phyloP scores from a whole-genome alignment of 2,329 filamentous ascomycete species.

The Ophiocordyceps camponoti-leonardi region DNA sequence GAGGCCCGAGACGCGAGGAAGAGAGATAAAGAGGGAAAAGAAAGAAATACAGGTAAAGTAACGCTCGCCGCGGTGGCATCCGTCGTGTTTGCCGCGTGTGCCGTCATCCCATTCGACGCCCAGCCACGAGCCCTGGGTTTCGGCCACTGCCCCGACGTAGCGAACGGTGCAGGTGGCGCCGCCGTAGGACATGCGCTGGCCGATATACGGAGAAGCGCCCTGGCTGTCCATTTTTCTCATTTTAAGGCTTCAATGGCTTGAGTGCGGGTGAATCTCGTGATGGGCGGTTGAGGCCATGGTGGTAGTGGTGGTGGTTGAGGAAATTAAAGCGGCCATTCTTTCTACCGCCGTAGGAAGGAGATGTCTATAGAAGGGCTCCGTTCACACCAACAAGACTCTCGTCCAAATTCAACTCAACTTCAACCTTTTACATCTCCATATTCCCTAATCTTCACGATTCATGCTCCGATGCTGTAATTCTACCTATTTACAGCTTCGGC shows the following conservation, averaged over 20 bases:
- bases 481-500: slow-evolving; percentile 40
- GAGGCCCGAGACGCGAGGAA: not conserved
- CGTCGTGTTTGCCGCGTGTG: slow-evolving; percentile 75
- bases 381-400: not conserved
- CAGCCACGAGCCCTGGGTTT: slow-evolving; percentile 67
- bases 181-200: slow-evolving; percentile 67
- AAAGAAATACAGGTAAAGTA: slow-evolving; percentile 63
- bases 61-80: slow-evolving; percentile 57
- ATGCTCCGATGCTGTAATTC: not conserved
- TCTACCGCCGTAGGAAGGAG: no score
- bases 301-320: no score
- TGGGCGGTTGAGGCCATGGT: no score
- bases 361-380: no score
- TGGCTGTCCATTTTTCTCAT: not conserved
- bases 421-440: not conserved
- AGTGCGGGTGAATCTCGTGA: no score
- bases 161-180: slow-evolving; percentile 67
- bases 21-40: not conserved
- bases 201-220: slow-evolving; percentile 25
- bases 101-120: slow-evolving; percentile 95
- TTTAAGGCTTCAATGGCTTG: no score
- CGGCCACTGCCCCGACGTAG: slow-evolving; percentile 61
- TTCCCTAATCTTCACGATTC: no score
- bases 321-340: no score
- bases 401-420: not conserved